Conservation (phyloP, 2,329 filamentous ascomycete genomes). For the Aspergillus ibericus region DNA sequence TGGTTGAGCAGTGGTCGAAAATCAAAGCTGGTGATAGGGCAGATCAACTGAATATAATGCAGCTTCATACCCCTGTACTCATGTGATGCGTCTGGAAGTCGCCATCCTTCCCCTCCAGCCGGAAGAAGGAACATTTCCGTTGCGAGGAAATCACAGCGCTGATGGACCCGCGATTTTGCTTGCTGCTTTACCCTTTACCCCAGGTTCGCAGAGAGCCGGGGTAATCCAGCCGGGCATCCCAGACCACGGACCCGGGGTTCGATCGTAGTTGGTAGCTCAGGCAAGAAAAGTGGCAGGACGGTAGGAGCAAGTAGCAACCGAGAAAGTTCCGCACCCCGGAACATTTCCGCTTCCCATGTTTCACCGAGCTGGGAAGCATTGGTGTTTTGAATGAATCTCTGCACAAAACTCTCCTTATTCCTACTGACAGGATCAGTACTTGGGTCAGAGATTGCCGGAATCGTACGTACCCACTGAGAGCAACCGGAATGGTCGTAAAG, state of each 20-base stretch:
- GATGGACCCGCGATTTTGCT: not conserved
- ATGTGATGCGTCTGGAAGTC: not conserved
- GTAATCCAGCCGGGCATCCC: constrained; percentile 7
- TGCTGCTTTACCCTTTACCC: constrained; percentile 13
- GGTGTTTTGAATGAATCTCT: no score
- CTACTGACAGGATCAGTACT: not conserved
- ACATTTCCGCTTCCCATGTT: constrained; percentile 19
- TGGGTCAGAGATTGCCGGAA: not conserved
- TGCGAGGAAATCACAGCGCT: not conserved
- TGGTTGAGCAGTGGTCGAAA: not conserved
- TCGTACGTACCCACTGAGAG: not conserved
- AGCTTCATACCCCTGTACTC: not conserved
- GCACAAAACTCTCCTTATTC: not conserved
- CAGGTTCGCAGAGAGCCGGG: constrained; percentile 6
- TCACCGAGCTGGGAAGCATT: no score
- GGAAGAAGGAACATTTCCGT: constrained; percentile 27
- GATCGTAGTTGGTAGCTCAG: constrained; percentile 1
- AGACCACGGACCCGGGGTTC: not conserved
- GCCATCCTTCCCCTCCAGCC: constrained; percentile 3
- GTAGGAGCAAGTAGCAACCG: constrained; percentile 17
- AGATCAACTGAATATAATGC: constrained; percentile 7
- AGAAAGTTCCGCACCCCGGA: constrained; percentile 25
- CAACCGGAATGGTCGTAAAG: not conserved
- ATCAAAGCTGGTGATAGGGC: not conserved
- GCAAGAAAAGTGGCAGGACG: not conserved